phyloP scores from a whole-genome alignment of 768 basidiomycete genomes.

The Russula dissimulans region DNA sequence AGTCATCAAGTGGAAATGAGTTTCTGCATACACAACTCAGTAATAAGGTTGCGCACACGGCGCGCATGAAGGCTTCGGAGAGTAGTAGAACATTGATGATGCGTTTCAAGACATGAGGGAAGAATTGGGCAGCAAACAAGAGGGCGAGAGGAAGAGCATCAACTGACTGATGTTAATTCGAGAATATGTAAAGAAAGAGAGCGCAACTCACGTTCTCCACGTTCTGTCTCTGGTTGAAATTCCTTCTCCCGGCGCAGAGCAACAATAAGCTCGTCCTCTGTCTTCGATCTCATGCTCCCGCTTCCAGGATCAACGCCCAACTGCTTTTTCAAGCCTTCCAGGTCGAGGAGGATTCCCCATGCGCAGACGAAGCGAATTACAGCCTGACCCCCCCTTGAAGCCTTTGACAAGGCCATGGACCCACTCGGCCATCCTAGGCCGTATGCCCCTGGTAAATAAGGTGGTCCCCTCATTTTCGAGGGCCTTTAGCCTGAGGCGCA shows the following conservation, averaged over 20 bases:
- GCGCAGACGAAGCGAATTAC: constrained; percentile 52
- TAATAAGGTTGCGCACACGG: constrained; percentile 18
- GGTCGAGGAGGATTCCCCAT: constrained; percentile 54
- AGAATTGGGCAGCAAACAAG: constrained; percentile 49
- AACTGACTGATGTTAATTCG: background rate
- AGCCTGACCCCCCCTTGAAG: constrained; percentile 53
- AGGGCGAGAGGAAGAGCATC: constrained; percentile 26
- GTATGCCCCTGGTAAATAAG: constrained; percentile 15
- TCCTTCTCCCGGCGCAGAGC: constrained; percentile 71
- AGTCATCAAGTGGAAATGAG: constrained; percentile 30
- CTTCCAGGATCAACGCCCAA: constrained; percentile 23
- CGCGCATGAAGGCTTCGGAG: constrained; percentile 24
- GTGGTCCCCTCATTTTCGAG: constrained; percentile 29
- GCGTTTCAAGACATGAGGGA: constrained; percentile 47
- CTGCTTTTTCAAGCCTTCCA: constrained; percentile 42
- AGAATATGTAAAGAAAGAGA: background rate
- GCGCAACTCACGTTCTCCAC: constrained; percentile 27
- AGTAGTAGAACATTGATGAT: constrained; percentile 54
- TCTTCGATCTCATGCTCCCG: constrained; percentile 29
- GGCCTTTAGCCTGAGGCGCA: constrained; percentile 42
- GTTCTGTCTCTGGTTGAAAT: constrained; percentile 46
- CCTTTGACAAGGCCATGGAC: constrained; percentile 42
- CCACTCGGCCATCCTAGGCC: constrained; percentile 35
- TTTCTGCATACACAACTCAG: constrained; percentile 21
- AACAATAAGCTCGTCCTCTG: constrained; percentile 60